A percentile compares a stretch with the other conserved stretches of the same genome.
phyloP scores from a whole-genome alignment of 257 asterid genomes.

The Marsdenia floribunda region DNA sequence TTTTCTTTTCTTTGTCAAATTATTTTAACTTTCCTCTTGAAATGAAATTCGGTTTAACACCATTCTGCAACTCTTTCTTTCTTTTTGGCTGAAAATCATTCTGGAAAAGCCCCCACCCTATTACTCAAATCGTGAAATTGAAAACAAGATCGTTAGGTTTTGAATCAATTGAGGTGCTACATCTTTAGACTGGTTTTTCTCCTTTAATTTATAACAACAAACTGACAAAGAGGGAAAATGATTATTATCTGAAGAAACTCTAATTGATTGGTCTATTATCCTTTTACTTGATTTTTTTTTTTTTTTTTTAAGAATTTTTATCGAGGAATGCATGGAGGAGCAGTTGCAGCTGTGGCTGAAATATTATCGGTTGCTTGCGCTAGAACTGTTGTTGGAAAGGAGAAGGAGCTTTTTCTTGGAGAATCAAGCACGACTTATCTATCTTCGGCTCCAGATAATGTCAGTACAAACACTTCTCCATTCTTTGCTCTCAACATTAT shows the following conservation, averaged over 20 bases:
- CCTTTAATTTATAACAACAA: not conserved
- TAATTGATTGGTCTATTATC: not conserved
- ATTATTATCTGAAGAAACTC: not conserved
- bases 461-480: conserved; percentile 10
- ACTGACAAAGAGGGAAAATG: not conserved
- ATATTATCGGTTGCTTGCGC: conserved; percentile 74
- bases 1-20: not conserved
- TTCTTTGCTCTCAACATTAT: not conserved
- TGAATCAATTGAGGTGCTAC: not conserved
- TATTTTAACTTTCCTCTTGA: not conserved
- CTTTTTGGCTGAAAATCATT: not conserved
- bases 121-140: not conserved
- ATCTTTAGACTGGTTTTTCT: not conserved
- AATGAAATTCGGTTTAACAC: not conserved
- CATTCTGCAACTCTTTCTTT: too few relatives aligned
- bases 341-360: conserved; percentile 67
- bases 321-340: conserved; percentile 88
- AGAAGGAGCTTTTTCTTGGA: conserved; percentile 72
- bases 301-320: conserved; percentile 44
- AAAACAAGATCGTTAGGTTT: not conserved
- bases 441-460: conserved; percentile 61
- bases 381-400: conserved; percentile 72
- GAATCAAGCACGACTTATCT: conserved; percentile 74
- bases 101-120: too few relatives aligned
- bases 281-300: conserved; percentile 3